Conservation (phyloP, 306 rosid genomes). For the Pachyrhizus erosus region DNA sequence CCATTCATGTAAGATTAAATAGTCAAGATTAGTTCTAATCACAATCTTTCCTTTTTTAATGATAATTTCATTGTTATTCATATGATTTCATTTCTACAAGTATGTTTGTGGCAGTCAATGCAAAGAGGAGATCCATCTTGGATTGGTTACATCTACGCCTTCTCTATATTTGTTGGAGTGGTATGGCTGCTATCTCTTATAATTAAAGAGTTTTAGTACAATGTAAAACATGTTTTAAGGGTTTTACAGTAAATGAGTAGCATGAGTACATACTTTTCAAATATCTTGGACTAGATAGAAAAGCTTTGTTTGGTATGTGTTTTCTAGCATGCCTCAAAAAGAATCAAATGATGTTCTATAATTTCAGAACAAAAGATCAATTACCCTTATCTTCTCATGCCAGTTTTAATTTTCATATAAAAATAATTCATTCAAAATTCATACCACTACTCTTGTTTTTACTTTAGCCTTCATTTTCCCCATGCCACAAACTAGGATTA, state of each 20-base stretch:
- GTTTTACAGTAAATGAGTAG: constrained; percentile 2
- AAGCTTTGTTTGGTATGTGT: neutral
- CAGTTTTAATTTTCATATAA: neutral
- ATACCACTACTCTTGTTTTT: neutral
- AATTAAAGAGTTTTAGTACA: neutral
- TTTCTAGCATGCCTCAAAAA: neutral
- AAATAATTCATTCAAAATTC: constrained; percentile 10
- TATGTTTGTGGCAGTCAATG: constrained; percentile 69
- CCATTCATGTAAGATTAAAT: neutral
- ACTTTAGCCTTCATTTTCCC: neutral
- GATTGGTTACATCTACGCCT: constrained; percentile 86
- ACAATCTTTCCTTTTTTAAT: constrained; percentile 1
- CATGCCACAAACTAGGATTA: neutral
- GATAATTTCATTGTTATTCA: neutral
- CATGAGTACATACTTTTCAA: constrained; percentile 16
- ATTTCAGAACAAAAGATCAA: neutral
- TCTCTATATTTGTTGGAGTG: constrained; percentile 80
- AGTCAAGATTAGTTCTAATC: neutral
- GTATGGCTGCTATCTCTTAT: constrained; percentile 56
- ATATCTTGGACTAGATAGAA: neutral
- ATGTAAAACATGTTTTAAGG: neutral
- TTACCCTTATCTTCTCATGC: neutral
- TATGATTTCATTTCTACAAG: constrained; percentile 15
- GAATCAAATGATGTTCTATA: neutral
- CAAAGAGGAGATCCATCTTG: constrained; percentile 88